Conservation (phyloP, 768 basidiomycete genomes). For the Mycena albidolilacea region DNA sequence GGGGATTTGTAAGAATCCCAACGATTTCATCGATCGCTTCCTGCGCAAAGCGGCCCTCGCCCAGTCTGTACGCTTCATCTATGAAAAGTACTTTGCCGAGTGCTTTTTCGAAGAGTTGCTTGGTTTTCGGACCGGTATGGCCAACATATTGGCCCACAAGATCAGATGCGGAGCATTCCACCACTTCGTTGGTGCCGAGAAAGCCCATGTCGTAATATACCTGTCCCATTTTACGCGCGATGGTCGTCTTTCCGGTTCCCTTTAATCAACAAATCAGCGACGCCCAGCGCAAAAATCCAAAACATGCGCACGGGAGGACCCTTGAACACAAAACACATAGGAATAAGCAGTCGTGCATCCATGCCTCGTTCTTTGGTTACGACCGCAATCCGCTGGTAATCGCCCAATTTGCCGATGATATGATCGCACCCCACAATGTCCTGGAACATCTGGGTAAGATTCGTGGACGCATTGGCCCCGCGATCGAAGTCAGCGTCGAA, state of each 20-base stretch:
- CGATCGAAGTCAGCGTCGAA: conserved; percentile 77
- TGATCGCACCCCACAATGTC: conserved; percentile 75
- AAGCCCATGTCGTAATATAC: conserved; percentile 69
- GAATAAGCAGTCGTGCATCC: conserved; percentile 66
- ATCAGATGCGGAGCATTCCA: conserved; percentile 80
- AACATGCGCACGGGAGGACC: conserved; percentile 67
- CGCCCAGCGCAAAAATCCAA: no score
- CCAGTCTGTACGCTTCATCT: conserved; percentile 79
- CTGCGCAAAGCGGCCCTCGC: conserved; percentile 73
- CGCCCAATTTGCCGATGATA: conserved; percentile 61
- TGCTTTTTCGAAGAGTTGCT: conserved; percentile 72
- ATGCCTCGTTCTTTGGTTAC: conserved; percentile 56
- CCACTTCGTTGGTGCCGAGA: conserved; percentile 63
- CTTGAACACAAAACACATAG: conserved; percentile 80
- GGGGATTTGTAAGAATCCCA: conserved; percentile 70
- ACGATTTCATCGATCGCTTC: conserved; percentile 84
- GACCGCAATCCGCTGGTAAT: conserved; percentile 66
- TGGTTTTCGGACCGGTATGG: conserved; percentile 79
- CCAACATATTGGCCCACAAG: conserved; percentile 80
- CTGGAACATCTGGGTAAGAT: conserved; percentile 70
- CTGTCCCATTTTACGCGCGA: conserved; percentile 65
- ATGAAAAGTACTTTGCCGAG: conserved; percentile 79
- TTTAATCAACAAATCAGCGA: no score
- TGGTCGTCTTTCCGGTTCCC: conserved; percentile 67
- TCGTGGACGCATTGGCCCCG: conserved; percentile 58